A percentile compares a stretch with the other conserved stretches of the same genome.
phyloP scores from a whole-genome alignment of 176 grass and related monocot genomes.

The Tillandsia fasciculata region DNA sequence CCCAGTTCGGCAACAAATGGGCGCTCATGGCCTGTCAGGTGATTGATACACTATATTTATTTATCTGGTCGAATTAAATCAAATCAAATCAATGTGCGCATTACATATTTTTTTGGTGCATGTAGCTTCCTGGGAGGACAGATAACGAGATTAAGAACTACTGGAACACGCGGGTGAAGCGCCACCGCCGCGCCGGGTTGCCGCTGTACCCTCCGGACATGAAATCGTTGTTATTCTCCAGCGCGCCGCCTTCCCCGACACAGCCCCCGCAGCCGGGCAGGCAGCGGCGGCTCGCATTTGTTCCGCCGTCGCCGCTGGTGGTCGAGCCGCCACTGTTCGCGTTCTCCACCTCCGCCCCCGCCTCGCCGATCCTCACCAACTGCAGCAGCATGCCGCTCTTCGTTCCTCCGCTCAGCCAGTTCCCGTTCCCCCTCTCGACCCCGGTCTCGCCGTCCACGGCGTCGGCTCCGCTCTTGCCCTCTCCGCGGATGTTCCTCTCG shows the following conservation, averaged over 20 bases:
- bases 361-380: neutral
- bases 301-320: conserved; percentile 18
- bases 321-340: conserved; percentile 2
- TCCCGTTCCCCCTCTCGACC: conserved; percentile 41
- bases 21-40: conserved; percentile 50
- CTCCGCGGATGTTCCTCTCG: conserved; percentile 12
- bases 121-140: conserved; percentile 14
- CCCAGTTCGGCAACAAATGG: conserved; percentile 73
- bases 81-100: neutral
- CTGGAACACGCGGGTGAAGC: conserved; percentile 33
- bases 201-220: conserved; percentile 60
- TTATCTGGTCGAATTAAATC: neutral
- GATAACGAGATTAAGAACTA: conserved; percentile 20
- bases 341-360: neutral
- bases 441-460: conserved; percentile 32
- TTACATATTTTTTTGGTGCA: neutral
- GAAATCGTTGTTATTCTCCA: conserved; percentile 12
- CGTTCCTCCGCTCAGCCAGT: neutral
- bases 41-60: neutral
- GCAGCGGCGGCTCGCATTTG: conserved; percentile 13
- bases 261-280: conserved; percentile 1
- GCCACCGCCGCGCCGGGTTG: conserved; percentile 41
- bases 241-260: conserved; percentile 1
- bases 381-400: neutral
- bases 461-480: conserved; percentile 9